Conservation (phyloP, 2,329 filamentous ascomycete species). For the Fusarium domesticum region DNA sequence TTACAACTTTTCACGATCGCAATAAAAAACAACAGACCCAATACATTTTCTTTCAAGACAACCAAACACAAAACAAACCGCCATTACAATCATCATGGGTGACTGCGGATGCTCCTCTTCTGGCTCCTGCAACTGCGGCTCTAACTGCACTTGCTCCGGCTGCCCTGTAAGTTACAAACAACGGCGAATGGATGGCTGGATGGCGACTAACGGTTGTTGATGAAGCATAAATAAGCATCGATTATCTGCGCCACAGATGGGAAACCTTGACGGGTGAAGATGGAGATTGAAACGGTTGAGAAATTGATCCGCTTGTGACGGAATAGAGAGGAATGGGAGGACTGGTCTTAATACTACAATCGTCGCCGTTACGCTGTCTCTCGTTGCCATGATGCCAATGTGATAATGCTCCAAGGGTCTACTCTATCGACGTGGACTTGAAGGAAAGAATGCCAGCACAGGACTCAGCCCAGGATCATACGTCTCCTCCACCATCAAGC, state of each 20-base stretch:
- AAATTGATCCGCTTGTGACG: background rate
- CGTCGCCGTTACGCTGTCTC: no score
- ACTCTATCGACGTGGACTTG: background rate
- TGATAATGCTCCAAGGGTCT: no score
- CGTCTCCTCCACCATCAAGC: background rate
- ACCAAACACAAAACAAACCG: slow-evolving; percentile 3
- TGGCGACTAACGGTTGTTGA: slow-evolving; percentile 21
- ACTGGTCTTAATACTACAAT: background rate
- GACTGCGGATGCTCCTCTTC: slow-evolving; percentile 42
- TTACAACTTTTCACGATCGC: slow-evolving; percentile 6
- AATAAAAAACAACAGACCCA: slow-evolving; percentile 10
- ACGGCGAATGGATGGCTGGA: slow-evolving; percentile 3
- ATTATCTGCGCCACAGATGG: slow-evolving; percentile 14
- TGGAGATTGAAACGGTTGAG: slow-evolving; percentile 5
- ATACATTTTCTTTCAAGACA: no score
- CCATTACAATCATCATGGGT: slow-evolving; percentile 37
- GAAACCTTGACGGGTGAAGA: slow-evolving; percentile 26
- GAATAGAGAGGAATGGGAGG: background rate
- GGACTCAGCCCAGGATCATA: slow-evolving; percentile 27
- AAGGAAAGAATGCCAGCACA: slow-evolving; percentile 34
- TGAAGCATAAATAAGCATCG: slow-evolving; percentile 32
- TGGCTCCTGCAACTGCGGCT: slow-evolving; percentile 43
- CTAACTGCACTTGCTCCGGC: slow-evolving; percentile 40
- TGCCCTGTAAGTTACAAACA: slow-evolving; percentile 45
- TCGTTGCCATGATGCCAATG: no score